A percentile compares a stretch with the other conserved stretches of the same genome.
These are phyloP conservation scores for Lodderomyces pseudojiufengensis DNA, from an alignment of 1,139 yeast species.

Conservation along the genomic window DNA sequence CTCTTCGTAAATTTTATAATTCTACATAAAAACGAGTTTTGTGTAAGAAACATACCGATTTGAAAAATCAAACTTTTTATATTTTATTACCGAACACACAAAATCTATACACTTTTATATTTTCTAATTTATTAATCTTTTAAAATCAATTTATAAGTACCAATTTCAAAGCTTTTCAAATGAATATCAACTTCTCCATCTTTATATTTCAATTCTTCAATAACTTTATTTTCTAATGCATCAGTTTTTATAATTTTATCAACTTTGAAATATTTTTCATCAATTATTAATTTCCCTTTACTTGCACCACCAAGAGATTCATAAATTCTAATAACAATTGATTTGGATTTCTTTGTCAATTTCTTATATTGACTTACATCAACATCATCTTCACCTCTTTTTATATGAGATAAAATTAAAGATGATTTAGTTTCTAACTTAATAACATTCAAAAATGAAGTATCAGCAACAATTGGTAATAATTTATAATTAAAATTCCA, in stretches of 20 bases:
- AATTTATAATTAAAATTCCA: constrained; percentile 72
- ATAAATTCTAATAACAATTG: constrained; percentile 70
- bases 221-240: constrained; percentile 62
- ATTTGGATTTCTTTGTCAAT: constrained; percentile 32
- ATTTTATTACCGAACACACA: too few relatives aligned
- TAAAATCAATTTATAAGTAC: constrained; percentile 54
- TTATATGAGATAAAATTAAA: constrained; percentile 69
- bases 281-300: constrained; percentile 46
- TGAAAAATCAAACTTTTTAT: too few relatives aligned
- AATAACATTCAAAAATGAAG: constrained; percentile 22
- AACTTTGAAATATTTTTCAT: constrained; percentile 31
- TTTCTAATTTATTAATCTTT: constrained; percentile 3
- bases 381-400: constrained; percentile 83
- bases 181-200: constrained; percentile 38
- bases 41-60: too few relatives aligned
- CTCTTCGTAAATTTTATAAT: too few relatives aligned
- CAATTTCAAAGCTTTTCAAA: constrained; percentile 76
- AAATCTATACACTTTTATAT: too few relatives aligned
- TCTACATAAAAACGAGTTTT: too few relatives aligned
- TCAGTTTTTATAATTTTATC: constrained; percentile 57
- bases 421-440: constrained; percentile 30
- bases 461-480: constrained; percentile 15
- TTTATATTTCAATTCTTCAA: constrained; percentile 20
- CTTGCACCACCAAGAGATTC: constrained; percentile 71
- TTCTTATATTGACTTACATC: constrained; percentile 44